Conservation (phyloP, 805 yeast genomes). For the Candida koratica region DNA sequence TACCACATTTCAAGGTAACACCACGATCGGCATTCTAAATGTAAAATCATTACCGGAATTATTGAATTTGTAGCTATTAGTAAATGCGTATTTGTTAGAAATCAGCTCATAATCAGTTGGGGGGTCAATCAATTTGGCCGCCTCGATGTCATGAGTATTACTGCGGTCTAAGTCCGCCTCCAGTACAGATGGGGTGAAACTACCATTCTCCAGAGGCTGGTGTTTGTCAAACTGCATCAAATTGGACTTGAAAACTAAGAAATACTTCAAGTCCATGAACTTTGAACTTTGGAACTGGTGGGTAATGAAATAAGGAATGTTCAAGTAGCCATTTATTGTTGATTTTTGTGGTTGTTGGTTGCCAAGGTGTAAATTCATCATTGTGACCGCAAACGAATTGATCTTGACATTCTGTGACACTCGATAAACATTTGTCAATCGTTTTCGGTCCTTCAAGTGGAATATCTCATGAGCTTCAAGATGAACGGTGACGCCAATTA, state of each 20-base stretch:
- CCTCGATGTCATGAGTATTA: not conserved
- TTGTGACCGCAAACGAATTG: slow-evolving; percentile 31
- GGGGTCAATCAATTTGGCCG: not conserved
- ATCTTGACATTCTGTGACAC: slow-evolving; percentile 33
- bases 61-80: slow-evolving; percentile 19
- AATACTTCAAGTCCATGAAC: slow-evolving; percentile 35
- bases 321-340: slow-evolving; percentile 23
- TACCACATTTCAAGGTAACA: slow-evolving; percentile 7
- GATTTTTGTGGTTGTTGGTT: slow-evolving; percentile 9
- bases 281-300: slow-evolving; percentile 36
- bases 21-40: slow-evolving; percentile 26
- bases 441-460: slow-evolving; percentile 19
- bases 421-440: slow-evolving; percentile 25
- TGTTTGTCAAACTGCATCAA: slow-evolving; percentile 23
- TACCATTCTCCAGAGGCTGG: not conserved
- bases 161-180: not conserved
- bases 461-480: slow-evolving; percentile 40
- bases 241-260: slow-evolving; percentile 34
- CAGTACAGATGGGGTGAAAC: not conserved
- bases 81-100: slow-evolving; percentile 8
- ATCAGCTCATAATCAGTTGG: not conserved
- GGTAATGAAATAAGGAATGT: slow-evolving; percentile 29
- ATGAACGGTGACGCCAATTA: slow-evolving; percentile 32
- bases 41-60: slow-evolving; percentile 26
- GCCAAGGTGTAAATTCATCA: slow-evolving; percentile 14